Conservation (phyloP, 805 yeast genomes). For the Metschnikowia borealis region DNA sequence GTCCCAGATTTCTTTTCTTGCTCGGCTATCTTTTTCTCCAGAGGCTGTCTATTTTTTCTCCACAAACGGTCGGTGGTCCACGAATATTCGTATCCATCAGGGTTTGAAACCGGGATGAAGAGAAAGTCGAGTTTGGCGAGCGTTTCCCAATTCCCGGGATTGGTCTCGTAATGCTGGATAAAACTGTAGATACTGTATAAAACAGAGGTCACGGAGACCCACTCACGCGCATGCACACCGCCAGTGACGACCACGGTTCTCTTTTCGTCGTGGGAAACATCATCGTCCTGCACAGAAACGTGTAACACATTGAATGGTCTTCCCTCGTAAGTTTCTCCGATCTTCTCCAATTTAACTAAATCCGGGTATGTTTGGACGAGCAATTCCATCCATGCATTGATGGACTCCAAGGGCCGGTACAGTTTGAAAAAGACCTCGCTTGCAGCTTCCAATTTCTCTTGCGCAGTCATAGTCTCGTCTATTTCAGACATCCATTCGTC, state of each 20-base stretch:
- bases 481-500: conserved; percentile 1
- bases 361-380: conserved; percentile 61
- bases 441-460: conserved; percentile 8
- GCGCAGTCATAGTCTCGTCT: conserved; percentile 2
- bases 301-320: conserved; percentile 66
- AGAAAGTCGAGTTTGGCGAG: conserved; percentile 63
- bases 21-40: conserved; percentile 22
- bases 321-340: conserved; percentile 77
- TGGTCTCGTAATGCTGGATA: conserved; percentile 26
- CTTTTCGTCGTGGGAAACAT: conserved; percentile 31
- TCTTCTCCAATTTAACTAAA: conserved; percentile 55
- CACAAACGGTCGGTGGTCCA: conserved; percentile 81
- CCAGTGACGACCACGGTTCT: conserved; percentile 74
- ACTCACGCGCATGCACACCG: conserved; percentile 87
- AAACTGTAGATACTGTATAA: conserved; percentile 48
- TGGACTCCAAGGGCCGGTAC: conserved; percentile 63
- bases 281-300: conserved; percentile 45
- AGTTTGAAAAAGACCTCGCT: conserved; percentile 64
- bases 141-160: conserved; percentile 40
- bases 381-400: conserved; percentile 68
- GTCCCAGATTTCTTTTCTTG: not conserved
- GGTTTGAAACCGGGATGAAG: conserved; percentile 80
- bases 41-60: conserved; percentile 77
- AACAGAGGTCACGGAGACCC: conserved; percentile 74
- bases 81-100: conserved; percentile 84